phyloP scores from a whole-genome alignment of 352 stramenopile genomes.

The Phytophthora sp. region DNA sequence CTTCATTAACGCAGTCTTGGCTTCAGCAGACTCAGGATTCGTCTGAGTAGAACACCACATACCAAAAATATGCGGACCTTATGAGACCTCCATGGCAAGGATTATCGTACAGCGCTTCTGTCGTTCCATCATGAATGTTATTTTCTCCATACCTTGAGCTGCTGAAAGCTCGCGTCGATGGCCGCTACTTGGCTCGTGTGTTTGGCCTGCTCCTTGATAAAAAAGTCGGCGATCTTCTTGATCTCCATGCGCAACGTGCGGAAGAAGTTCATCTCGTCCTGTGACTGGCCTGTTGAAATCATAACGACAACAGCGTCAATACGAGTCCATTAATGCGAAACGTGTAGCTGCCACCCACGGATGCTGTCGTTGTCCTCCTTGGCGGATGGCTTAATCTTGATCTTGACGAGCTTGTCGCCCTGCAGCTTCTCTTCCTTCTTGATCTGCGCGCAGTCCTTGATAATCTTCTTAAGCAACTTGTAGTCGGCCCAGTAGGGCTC shows the following conservation, averaged over 20 bases:
- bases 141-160: conserved; percentile 59
- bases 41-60: conserved; percentile 36
- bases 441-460: conserved; percentile 90
- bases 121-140: conserved; percentile 1
- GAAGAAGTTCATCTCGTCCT: conserved; percentile 91
- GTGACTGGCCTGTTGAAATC: conserved; percentile 67
- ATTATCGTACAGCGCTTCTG: conserved; percentile 3
- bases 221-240: conserved; percentile 88
- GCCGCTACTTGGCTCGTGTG: conserved; percentile 68
- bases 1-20: conserved; percentile 84
- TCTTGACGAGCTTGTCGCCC: conserved; percentile 73
- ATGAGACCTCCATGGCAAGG: conserved; percentile 10
- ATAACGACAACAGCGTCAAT: conserved; percentile 1
- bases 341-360: conserved; percentile 47
- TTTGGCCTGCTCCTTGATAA: conserved; percentile 79
- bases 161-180: conserved; percentile 71
- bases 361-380: conserved; percentile 91
- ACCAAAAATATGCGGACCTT: conserved; percentile 3
- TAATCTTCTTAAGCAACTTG: conserved; percentile 90
- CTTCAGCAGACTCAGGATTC: conserved; percentile 53
- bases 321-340: neutral
- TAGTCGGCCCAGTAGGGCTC: conserved; percentile 87
- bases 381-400: conserved; percentile 77
- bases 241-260: conserved; percentile 84
- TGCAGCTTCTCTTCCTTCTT: conserved; percentile 88